These are phyloP conservation scores for Coemansia sp. DNA, from an alignment of 192 early-diverging fungal genomes.

Conservation along the genomic window DNA sequence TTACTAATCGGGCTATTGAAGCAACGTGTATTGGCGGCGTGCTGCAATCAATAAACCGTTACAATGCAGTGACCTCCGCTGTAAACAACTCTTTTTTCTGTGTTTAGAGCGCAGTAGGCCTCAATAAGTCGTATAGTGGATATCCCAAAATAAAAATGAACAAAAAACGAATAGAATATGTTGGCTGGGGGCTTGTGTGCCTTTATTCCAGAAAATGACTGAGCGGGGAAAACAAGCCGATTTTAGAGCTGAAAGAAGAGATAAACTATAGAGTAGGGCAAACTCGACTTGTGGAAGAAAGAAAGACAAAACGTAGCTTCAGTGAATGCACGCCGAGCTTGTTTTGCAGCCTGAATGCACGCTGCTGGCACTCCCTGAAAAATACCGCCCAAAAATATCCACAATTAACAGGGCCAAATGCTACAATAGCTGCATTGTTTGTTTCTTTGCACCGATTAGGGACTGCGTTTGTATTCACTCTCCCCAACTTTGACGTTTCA, in stretches of 20 bases:
- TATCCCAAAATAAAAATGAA: neutral
- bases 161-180: neutral
- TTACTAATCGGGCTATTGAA: too few species aligned
- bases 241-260: neutral
- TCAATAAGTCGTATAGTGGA: neutral
- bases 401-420: neutral
- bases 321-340: conserved; percentile 1
- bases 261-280: neutral
- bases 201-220: conserved; percentile 1
- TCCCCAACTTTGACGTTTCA: neutral
- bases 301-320: conserved; percentile 2
- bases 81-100: conserved; percentile 6
- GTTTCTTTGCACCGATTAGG: neutral
- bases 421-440: neutral
- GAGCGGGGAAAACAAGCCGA: conserved; percentile 6
- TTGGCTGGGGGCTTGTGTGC: neutral
- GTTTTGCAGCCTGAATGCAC: conserved; percentile 10
- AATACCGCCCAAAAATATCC: neutral
- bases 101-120: neutral
- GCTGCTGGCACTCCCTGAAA: conserved; percentile 7
- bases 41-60: conserved; percentile 5
- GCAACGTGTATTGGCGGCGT: neutral
- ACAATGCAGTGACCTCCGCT: conserved; percentile 6
- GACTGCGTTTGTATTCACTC: neutral
- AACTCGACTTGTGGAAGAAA: neutral